Evolutionary conservation across 1,284 basidiomycete species (phyloP), one percentile per base, ranked within the genome.

Genomic region (Leccinum griseonigrum): DNA sequence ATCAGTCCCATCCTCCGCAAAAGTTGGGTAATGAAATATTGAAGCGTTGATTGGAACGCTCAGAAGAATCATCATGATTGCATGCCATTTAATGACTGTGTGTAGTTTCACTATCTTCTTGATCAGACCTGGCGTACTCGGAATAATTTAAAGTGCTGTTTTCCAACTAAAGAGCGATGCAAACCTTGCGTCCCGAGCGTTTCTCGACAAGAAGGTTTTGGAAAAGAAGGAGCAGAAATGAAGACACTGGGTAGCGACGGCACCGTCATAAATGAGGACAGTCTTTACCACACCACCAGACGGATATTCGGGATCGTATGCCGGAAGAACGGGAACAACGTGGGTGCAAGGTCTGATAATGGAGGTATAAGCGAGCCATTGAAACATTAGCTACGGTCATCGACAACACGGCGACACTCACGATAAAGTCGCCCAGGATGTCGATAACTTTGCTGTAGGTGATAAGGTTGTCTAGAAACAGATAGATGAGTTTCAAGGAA

Each of bases 151-250:
- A 7, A 97, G 76, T 1, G 90, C 87, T 4, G 85, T 83, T n/a
- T 79, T 78, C 92, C 96, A 98, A 0, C 93, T 87, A 7, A 81
- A 71, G 16, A 91, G 78, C 5, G 92, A 93, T 0, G 87, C 82
- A n/a, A 85, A 79, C 22, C 97, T 90, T 63, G 98, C 90, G 64
- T 97, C 94, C 31, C 1, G 77, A 69, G 14, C 93, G 89, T 74
- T 98, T 95, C 73, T 99, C 97, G 18, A 95, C 90, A 31, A 99
- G 81, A 40, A 99, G 83, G 74, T 99, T 99, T 74, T 99, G 97
- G 76, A 95, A 95, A 28, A 99, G 82, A 8, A 98, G 84, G 1
- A 90, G 87, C 62, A 98, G 79, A 66, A 97, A 90, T 3, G 87
- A 82, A 0, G 85, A 81, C 56, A 86, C 81, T 66, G 2, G 91